phyloP scores from a whole-genome alignment of 371 early-diverging fungal species.

The Vairimorpha apis region DNA sequence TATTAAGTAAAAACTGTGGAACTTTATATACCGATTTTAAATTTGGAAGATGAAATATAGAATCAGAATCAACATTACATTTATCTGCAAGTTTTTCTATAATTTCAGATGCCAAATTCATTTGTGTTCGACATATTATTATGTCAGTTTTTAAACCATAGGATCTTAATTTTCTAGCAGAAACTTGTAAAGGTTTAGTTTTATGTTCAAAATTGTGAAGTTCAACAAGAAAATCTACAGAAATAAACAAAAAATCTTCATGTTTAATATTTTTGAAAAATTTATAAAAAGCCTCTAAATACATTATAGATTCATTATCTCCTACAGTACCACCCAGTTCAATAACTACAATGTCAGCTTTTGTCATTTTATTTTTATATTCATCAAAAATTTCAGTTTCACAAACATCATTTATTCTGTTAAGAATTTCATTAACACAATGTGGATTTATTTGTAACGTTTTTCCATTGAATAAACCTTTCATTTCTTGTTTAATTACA shows the following conservation, averaged over 20 bases:
- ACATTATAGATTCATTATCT: constrained; percentile 93
- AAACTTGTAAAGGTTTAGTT: constrained; percentile 93
- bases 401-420: constrained; percentile 85
- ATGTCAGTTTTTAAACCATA: constrained; percentile 89
- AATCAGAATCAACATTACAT: constrained; percentile 82
- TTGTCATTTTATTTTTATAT: constrained; percentile 65
- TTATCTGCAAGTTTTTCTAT: constrained; percentile 87
- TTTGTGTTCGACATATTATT: constrained; percentile 83
- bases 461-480: constrained; percentile 91
- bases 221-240: constrained; percentile 88
- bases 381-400: constrained; percentile 68
- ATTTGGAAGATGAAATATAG: constrained; percentile 83
- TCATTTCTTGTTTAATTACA: constrained; percentile 82
- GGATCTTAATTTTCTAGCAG: constrained; percentile 82
- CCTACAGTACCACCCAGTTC: constrained; percentile 98
- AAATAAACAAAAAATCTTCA: constrained; percentile 86
- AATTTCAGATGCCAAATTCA: constrained; percentile 71
- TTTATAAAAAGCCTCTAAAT: constrained; percentile 94
- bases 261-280: constrained; percentile 93
- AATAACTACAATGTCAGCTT: constrained; percentile 89
- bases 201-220: constrained; percentile 93
- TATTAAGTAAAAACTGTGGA: constrained; percentile 75
- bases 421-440: constrained; percentile 87
- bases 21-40: constrained; percentile 87
- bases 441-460: constrained; percentile 96